phyloP scores from a whole-genome alignment of 1,139 yeast genomes.

The Pichia sp. region DNA sequence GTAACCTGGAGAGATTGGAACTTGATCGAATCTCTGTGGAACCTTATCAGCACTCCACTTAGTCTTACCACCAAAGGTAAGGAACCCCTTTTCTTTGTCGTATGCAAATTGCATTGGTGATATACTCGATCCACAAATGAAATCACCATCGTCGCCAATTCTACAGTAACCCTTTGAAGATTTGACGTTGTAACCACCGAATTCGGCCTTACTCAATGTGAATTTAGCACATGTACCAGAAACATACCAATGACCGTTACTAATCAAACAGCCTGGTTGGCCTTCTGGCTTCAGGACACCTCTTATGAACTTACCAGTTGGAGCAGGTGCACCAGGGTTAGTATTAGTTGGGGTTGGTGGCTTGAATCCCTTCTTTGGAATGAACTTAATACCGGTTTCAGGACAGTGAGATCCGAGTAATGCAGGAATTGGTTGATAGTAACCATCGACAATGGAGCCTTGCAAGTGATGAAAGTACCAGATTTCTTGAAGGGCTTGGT shows the following conservation, averaged over 20 bases:
- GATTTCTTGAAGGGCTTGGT: conserved; percentile 72
- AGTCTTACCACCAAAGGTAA: conserved; percentile 63
- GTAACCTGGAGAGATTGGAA: conserved; percentile 50
- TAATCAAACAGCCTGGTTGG: conserved; percentile 74
- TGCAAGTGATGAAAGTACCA: conserved; percentile 86
- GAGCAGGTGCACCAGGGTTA: conserved; percentile 32
- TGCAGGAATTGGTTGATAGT: conserved; percentile 65
- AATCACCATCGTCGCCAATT: conserved; percentile 37
- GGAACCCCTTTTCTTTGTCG: conserved; percentile 42
- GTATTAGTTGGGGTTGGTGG: conserved; percentile 41
- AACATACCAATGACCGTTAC: conserved; percentile 81
- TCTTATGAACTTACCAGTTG: conserved; percentile 28
- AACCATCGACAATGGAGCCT: conserved; percentile 70
- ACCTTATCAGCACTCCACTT: conserved; percentile 61
- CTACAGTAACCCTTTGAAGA: conserved; percentile 78
- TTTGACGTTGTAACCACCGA: conserved; percentile 68
- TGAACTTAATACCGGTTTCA: conserved; percentile 62
- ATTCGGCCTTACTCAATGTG: conserved; percentile 50
- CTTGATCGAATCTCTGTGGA: conserved; percentile 53
- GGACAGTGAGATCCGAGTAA: conserved; percentile 63
- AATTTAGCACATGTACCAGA: conserved; percentile 88
- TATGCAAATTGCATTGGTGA: conserved; percentile 53
- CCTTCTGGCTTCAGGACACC: conserved; percentile 55
- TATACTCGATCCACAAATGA: conserved; percentile 37
- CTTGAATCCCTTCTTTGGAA: conserved; percentile 60